phyloP scores from a whole-genome alignment of 768 basidiomycete genomes.

The Tylopilus vinaceipallidus region DNA sequence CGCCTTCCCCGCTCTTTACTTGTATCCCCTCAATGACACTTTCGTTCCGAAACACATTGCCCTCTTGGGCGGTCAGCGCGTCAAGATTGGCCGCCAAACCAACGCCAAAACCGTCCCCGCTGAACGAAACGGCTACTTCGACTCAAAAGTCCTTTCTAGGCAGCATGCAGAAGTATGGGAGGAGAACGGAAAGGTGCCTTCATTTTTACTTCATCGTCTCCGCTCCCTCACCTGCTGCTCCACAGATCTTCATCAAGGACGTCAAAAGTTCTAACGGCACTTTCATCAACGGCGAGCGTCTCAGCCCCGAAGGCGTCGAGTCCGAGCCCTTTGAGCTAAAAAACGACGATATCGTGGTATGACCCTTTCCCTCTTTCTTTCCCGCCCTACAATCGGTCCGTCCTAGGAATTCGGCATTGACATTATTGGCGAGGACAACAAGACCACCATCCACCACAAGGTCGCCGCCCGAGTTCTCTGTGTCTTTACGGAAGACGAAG shows the following conservation, averaged over 20 bases:
- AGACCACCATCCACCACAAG: slow-evolving; percentile 97
- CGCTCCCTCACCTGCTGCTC: slow-evolving; percentile 11
- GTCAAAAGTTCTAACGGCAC: slow-evolving; percentile 98
- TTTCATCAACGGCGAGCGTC: slow-evolving; percentile 94
- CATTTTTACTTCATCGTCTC: neutral
- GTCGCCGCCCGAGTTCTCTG: slow-evolving; percentile 94
- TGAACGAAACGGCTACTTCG: slow-evolving; percentile 95
- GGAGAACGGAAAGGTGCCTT: slow-evolving; percentile 75
- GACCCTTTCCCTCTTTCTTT: slow-evolving; percentile 27
- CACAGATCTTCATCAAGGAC: slow-evolving; percentile 94
- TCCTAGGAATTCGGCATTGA: slow-evolving; percentile 96
- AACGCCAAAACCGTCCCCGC: slow-evolving; percentile 92
- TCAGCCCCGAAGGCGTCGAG: slow-evolving; percentile 86
- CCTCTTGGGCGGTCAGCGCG: slow-evolving; percentile 60
- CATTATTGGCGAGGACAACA: slow-evolving; percentile 98
- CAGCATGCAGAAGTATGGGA: slow-evolving; percentile 99
- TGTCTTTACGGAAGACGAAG: slow-evolving; percentile 84
- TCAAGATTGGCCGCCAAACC: slow-evolving; percentile 94
- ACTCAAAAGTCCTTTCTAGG: slow-evolving; percentile 90
- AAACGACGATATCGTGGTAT: slow-evolving; percentile 91
- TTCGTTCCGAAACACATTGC: slow-evolving; percentile 93
- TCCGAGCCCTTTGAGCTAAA: slow-evolving; percentile 93
- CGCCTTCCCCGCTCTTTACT: slow-evolving; percentile 49
- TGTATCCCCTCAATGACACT: slow-evolving; percentile 93
- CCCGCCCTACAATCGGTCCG: slow-evolving; percentile 5